A percentile compares a stretch with the other conserved stretches of the same genome.
phyloP scores from a whole-genome alignment of 352 stramenopile species.

The Phytophthora meadii region DNA sequence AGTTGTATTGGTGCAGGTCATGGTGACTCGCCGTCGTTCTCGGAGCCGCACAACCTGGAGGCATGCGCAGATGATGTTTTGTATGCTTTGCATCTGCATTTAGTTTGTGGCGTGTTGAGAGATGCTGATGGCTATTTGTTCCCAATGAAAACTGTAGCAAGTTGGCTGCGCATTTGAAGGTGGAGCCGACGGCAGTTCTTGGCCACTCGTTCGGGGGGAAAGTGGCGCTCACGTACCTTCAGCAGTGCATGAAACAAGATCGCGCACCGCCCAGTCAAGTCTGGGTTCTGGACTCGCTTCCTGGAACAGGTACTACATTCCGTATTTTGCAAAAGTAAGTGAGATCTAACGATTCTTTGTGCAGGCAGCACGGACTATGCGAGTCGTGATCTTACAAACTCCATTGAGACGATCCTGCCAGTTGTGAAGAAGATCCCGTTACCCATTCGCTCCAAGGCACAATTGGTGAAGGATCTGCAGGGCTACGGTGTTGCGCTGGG shows the following conservation, averaged over 20 bases:
- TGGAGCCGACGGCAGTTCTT: constrained; percentile 66
- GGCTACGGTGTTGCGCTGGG: constrained; percentile 63
- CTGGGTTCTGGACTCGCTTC: constrained; percentile 79
- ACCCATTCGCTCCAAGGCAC: constrained; percentile 72
- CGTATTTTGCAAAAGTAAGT: too few species aligned
- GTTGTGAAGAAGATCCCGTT: constrained; percentile 76
- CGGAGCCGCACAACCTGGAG: constrained; percentile 62
- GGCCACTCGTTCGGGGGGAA: constrained; percentile 87
- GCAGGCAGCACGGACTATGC: constrained; percentile 68
- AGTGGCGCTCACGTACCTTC: constrained; percentile 74
- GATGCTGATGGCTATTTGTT: background rate
- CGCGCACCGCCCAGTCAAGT: constrained; percentile 57
- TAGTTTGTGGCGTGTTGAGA: background rate
- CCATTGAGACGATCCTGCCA: constrained; percentile 77
- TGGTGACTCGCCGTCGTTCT: constrained; percentile 77
- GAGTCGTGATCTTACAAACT: constrained; percentile 64
- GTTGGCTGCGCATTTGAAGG: constrained; percentile 55
- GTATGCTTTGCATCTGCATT: constrained; percentile 33
- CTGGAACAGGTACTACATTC: constrained; percentile 55
- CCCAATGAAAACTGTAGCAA: constrained; percentile 34
- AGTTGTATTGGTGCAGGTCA: constrained; percentile 45
- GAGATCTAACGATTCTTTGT: background rate
- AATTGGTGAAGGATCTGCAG: constrained; percentile 71
- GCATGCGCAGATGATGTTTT: constrained; percentile 76
- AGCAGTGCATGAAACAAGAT: constrained; percentile 53